Evolutionary conservation across 2,329 filamentous ascomycete genomes (phyloP).

Genomic region (Xylogone sp.): DNA sequence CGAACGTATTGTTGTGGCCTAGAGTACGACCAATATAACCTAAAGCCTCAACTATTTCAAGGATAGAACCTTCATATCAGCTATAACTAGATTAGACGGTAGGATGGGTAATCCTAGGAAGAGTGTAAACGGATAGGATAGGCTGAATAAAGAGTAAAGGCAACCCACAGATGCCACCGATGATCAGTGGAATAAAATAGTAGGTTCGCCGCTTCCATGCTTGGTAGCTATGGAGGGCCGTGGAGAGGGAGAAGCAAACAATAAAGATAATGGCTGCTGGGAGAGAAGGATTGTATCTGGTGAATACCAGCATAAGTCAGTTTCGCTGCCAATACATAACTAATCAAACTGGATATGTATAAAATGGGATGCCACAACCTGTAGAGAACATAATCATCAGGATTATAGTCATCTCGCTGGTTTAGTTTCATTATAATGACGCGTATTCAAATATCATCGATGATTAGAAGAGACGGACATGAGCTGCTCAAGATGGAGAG

Average conservation of each 20-base stretch:
- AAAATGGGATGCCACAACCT: slow-evolving; percentile 5
- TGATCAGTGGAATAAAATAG: slow-evolving; percentile 41
- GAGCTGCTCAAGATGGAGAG: no score
- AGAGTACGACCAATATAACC: slow-evolving; percentile 29
- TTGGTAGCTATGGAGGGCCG: slow-evolving; percentile 26
- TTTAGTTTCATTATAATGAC: not conserved
- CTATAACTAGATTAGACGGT: slow-evolving; percentile 16
- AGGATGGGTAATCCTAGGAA: no score
- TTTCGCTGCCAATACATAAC: slow-evolving; percentile 19
- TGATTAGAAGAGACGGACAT: no score
- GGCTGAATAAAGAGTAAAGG: not conserved
- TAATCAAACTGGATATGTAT: no score
- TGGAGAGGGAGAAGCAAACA: slow-evolving; percentile 27
- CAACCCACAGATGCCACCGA: slow-evolving; percentile 42
- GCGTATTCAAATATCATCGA: no score
- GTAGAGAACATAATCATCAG: slow-evolving; percentile 25
- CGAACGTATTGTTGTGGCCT: slow-evolving; percentile 15
- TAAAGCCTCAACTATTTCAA: slow-evolving; percentile 32
- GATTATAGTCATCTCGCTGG: slow-evolving; percentile 11
- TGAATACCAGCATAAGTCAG: slow-evolving; percentile 29
- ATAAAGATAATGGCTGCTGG: slow-evolving; percentile 38
- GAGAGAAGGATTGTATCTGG: slow-evolving; percentile 41
- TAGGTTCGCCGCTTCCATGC: slow-evolving; percentile 22
- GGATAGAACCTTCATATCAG: slow-evolving; percentile 1
- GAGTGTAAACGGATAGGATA: not conserved